Conservation (phyloP, 2,329 filamentous ascomycete genomes). For the Sphaerulina vaccinii region DNA sequence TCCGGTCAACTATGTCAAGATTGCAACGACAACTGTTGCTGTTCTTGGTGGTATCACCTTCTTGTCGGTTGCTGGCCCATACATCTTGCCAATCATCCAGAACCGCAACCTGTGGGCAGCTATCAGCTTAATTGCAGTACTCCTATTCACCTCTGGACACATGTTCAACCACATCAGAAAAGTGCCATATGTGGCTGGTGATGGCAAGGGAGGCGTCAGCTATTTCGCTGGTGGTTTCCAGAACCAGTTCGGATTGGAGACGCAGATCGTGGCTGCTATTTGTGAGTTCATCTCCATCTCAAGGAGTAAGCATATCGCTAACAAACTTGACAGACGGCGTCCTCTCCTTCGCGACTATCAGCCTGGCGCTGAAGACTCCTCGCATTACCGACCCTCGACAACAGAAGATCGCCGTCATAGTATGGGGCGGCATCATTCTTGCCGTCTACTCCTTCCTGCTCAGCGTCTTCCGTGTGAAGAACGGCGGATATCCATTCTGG, state of each 20-base stretch:
- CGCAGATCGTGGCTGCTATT: constrained; percentile 88
- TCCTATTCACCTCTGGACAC: constrained; percentile 92
- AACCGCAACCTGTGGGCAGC: constrained; percentile 94
- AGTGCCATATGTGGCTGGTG: constrained; percentile 84
- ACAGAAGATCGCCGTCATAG: constrained; percentile 78
- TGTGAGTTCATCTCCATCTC: constrained; percentile 62
- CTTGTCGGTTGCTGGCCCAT: constrained; percentile 70
- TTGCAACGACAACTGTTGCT: constrained; percentile 66
- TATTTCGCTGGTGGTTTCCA: constrained; percentile 94
- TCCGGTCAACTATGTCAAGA: constrained; percentile 82
- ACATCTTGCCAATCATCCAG: constrained; percentile 76
- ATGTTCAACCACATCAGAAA: constrained; percentile 99
- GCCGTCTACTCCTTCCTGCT: constrained; percentile 90
- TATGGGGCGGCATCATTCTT: constrained; percentile 75
- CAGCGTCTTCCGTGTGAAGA: constrained; percentile 92
- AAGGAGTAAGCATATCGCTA: constrained; percentile 12
- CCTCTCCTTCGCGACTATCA: constrained; percentile 85
- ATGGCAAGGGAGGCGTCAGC: constrained; percentile 79
- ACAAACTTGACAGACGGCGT: constrained; percentile 61
- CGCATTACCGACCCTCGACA: constrained; percentile 72
- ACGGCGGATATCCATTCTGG: constrained; percentile 89
- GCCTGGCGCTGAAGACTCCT: constrained; percentile 89
- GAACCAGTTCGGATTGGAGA: constrained; percentile 90
- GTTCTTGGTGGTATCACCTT: constrained; percentile 68
- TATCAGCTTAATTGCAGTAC: constrained; percentile 79